Evolutionary conservation across 768 basidiomycete species (phyloP).

Genomic region (Suillus spraguei): DNA sequence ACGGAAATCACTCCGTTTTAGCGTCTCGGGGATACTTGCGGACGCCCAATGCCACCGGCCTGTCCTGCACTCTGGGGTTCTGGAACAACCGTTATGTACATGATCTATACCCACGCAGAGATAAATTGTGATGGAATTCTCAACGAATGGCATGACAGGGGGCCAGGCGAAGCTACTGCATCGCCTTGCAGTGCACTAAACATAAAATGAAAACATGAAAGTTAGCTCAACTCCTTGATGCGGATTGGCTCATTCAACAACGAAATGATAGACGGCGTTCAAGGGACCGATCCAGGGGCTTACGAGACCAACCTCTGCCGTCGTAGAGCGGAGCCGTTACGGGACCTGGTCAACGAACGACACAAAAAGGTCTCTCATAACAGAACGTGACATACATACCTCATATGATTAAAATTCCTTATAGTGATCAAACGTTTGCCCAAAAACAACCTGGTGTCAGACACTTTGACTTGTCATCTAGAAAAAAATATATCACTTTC

Average conservation of each 20-base stretch:
- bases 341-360: conserved; percentile 8
- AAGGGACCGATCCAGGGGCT: conserved; percentile 15
- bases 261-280: conserved; percentile 8
- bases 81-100: conserved; percentile 9
- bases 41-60: conserved; percentile 2
- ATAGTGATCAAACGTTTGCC: conserved; percentile 4
- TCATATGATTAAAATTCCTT: neutral
- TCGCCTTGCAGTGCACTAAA: conserved; percentile 6
- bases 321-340: conserved; percentile 3
- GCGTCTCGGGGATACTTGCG: conserved; percentile 4
- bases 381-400: neutral
- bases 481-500: conserved; percentile 11
- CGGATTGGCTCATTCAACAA: neutral
- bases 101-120: conserved; percentile 9
- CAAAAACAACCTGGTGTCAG: conserved; percentile 11
- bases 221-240: conserved; percentile 5
- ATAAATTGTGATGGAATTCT: conserved; percentile 9
- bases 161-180: conserved; percentile 3
- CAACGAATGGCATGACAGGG: conserved; percentile 1
- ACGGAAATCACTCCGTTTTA: conserved; percentile 10
- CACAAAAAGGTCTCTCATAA: conserved; percentile 6
- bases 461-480: neutral
- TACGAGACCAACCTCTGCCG: conserved; percentile 1
- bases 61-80: neutral
- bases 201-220: neutral